Conservation (phyloP, 2,329 filamentous ascomycete genomes). For the Pseudogymnoascus sp. region DNA sequence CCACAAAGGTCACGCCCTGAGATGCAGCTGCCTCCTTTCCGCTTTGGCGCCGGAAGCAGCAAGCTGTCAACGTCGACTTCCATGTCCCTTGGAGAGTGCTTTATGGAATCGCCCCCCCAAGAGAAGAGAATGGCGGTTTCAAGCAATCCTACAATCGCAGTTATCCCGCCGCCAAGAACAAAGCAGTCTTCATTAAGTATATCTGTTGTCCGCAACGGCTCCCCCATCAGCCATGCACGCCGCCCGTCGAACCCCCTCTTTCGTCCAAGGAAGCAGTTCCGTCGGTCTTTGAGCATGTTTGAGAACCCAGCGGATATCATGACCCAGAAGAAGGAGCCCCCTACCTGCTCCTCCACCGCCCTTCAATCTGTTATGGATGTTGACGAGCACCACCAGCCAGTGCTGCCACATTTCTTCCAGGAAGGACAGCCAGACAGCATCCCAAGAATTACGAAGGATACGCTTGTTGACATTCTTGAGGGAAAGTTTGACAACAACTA, state of each 20-base stretch:
- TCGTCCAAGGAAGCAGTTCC: constrained; percentile 78
- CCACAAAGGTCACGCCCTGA: constrained; percentile 54
- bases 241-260: constrained; percentile 64
- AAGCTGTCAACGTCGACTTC: constrained; percentile 45
- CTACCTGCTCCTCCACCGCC: constrained; percentile 38
- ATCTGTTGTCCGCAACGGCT: constrained; percentile 54
- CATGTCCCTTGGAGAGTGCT: constrained; percentile 71
- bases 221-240: constrained; percentile 61
- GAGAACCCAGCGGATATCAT: constrained; percentile 84
- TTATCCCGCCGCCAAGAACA: constrained; percentile 52
- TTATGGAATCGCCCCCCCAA: constrained; percentile 67
- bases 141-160: constrained; percentile 47
- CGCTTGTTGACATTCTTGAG: constrained; percentile 79
- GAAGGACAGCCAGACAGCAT: constrained; percentile 78
- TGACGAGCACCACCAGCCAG: constrained; percentile 64
- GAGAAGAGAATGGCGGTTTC: constrained; percentile 55
- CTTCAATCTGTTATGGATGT: constrained; percentile 76
- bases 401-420: constrained; percentile 75
- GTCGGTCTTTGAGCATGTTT: constrained; percentile 95
- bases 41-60: constrained; percentile 53
- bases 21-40: constrained; percentile 62
- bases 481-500: constrained; percentile 71
- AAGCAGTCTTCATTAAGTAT: constrained; percentile 39
- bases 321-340: constrained; percentile 60
- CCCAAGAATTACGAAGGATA: constrained; percentile 75